Percentiles rank a stretch among this genome's conserved stretches.
Evolutionary conservation across 73 alveolate species (phyloP).

Genomic region (Paramecium biaurelia): DNA sequence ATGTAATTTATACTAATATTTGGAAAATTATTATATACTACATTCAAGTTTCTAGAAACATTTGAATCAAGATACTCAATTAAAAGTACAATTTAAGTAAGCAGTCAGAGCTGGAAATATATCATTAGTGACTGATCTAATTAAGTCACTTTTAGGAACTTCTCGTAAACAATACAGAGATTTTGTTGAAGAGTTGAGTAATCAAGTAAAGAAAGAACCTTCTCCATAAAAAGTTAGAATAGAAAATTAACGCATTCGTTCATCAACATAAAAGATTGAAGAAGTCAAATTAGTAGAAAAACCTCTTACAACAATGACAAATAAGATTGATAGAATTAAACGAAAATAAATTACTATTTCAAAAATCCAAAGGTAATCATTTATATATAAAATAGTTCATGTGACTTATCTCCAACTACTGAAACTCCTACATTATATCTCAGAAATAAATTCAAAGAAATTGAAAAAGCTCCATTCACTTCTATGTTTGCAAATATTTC

Average conservation of each 20-base stretch:
- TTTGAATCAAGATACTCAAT: background rate
- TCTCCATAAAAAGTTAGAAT: background rate
- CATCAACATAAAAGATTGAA: background rate
- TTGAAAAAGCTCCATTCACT: background rate
- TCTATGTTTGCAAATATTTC: background rate
- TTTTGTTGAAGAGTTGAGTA: background rate
- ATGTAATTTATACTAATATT: background rate
- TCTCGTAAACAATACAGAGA: background rate
- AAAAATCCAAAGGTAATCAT: background rate
- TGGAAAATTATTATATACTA: background rate
- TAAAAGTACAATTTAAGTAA: background rate
- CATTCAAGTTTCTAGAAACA: background rate
- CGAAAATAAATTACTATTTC: background rate
- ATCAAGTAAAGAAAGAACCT: background rate
- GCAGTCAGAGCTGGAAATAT: background rate
- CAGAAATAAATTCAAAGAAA: background rate
- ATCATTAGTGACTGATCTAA: background rate
- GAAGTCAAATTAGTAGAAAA: background rate
- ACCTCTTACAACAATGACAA: background rate
- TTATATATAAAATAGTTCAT: background rate
- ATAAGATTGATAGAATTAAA: background rate
- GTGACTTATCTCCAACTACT: background rate
- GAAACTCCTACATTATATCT: background rate
- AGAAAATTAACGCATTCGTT: background rate
- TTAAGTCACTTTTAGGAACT: background rate